These are phyloP conservation scores for Alternaria sp. DNA, from an alignment of 2,329 filamentous ascomycete genomes.

Conservation along the genomic window DNA sequence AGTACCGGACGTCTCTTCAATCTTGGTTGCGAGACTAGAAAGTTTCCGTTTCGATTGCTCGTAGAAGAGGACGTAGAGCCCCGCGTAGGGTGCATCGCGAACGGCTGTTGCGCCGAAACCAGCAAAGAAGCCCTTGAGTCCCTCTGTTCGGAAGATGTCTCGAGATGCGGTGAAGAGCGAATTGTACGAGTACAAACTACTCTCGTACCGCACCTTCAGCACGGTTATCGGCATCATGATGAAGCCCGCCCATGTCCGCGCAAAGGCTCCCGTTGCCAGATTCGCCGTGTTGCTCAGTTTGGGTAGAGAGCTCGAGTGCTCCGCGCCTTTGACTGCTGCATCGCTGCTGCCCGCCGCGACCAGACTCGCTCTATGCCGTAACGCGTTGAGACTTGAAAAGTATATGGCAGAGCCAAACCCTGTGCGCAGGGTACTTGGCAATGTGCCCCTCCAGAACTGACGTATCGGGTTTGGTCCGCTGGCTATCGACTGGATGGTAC, in stretches of 20 bases:
- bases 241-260: constrained; percentile 85
- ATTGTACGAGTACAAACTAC: constrained; percentile 80
- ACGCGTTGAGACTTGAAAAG: constrained; percentile 84
- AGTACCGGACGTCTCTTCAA: constrained; percentile 37
- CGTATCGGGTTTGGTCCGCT: constrained; percentile 69
- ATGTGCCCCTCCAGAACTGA: constrained; percentile 88
- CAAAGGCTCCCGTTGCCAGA: constrained; percentile 80
- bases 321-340: constrained; percentile 17
- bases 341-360: constrained; percentile 25
- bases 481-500: constrained; percentile 73
- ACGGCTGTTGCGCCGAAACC: constrained; percentile 94
- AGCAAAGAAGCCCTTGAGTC: constrained; percentile 84
- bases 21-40: constrained; percentile 36
- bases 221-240: constrained; percentile 95
- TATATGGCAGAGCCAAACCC: constrained; percentile 93
- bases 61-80: constrained; percentile 92
- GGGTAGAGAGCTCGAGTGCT: constrained; percentile 73
- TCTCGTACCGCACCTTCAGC: constrained; percentile 96
- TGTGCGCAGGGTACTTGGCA: constrained; percentile 91
- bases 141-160: constrained; percentile 77
- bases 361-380: constrained; percentile 70
- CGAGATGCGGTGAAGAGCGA: constrained; percentile 74
- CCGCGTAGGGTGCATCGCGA: constrained; percentile 94
- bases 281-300: constrained; percentile 85
- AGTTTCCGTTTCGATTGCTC: constrained; percentile 78